Base-by-base conservation (phyloP, 768 basidiomycete genomes). In the Ramaria sp. region DNA sequence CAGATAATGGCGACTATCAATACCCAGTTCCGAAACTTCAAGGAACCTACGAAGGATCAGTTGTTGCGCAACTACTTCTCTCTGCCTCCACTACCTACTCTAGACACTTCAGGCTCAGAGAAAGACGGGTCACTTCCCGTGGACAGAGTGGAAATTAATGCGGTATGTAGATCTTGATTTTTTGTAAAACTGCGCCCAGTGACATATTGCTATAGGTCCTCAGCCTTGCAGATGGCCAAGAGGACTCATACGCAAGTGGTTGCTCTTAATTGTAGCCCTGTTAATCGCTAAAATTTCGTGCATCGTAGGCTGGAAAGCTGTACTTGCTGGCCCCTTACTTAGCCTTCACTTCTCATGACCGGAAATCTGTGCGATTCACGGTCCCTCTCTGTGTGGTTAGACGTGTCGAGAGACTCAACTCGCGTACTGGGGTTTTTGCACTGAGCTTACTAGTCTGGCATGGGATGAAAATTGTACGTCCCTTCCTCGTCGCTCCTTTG, bases 391-490 rank as follows among this genome's bases (percentile, higher is more conserved):
- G 86, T 53, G 92, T 92, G 5, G 83, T 99, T 63, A 81, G 96
- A 52, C 76, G 96, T 55, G 96, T 99, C 20, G 96, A 99, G 71
- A 75, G 92, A 49, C 78, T 97, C 53, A 96, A 95, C 68, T 87
- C 92, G 11, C 82, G 92, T 13, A 88, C 92, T 30, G 96, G 96
- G 5, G 86, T 96, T 38, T 97, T 97, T 67, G 94, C 95, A n/a
- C 78, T 99, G 31, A 93, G 91, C 64, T 73, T 98, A 19, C 79
- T 84, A n/a, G 82, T 89, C 52, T 97, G 93, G 90, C 92, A 98
- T 68, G 86, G 90, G 37, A 81, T 89, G 74, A 88, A 95, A 73
- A 88, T 97, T 63, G 94, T 95, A 64, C 62, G 83, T 75, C 34
- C 58, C 49, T 22, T 42, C 33, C 60, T 17, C 57, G 54, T 57